phyloP scores from a whole-genome alignment of 192 early-diverging fungal species.

The Linderina pennispora region DNA sequence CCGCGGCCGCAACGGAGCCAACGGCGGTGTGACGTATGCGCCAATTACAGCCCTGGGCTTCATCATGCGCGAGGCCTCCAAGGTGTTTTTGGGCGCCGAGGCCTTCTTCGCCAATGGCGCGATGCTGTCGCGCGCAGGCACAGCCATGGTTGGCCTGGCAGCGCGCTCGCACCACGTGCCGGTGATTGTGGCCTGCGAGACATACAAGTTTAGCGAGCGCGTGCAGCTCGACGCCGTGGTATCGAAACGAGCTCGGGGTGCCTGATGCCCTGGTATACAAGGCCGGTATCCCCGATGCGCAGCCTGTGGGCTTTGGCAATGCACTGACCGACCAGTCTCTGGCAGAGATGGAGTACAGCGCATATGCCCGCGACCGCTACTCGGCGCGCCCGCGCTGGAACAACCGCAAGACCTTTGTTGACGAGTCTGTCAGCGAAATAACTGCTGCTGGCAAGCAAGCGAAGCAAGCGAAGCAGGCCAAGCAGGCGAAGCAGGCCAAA shows the following conservation, averaged over 20 bases:
- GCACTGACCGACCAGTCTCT: slow-evolving; percentile 21
- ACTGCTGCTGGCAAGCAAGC: slow-evolving; percentile 7
- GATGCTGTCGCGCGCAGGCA: slow-evolving; percentile 83
- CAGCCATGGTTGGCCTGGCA: slow-evolving; percentile 84
- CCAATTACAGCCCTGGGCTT: slow-evolving; percentile 51
- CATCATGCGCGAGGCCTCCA: slow-evolving; percentile 80
- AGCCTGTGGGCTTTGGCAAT: slow-evolving; percentile 33
- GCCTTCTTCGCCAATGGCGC: slow-evolving; percentile 90
- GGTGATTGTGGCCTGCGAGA: slow-evolving; percentile 92
- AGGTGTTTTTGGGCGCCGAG: slow-evolving; percentile 93
- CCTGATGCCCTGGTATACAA: slow-evolving; percentile 74
- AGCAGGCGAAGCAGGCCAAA: slow-evolving; percentile 19
- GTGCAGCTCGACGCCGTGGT: slow-evolving; percentile 94
- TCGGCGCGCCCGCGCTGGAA: slow-evolving; percentile 42
- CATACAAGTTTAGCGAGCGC: slow-evolving; percentile 91
- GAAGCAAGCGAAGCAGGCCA: slow-evolving; percentile 10
- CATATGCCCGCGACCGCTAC: slow-evolving; percentile 46
- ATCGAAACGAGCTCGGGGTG: slow-evolving; percentile 92
- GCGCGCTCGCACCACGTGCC: slow-evolving; percentile 86
- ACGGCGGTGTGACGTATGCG: slow-evolving; percentile 31
- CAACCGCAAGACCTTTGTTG: slow-evolving; percentile 18
- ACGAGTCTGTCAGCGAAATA: slow-evolving; percentile 4
- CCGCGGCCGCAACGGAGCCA: slow-evolving; percentile 6
- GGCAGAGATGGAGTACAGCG: slow-evolving; percentile 45
- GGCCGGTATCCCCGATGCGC: slow-evolving; percentile 28